These are phyloP conservation scores for Umbelopsis isabellina DNA, from an alignment of 192 early-diverging fungal species.

Conservation along the genomic window DNA sequence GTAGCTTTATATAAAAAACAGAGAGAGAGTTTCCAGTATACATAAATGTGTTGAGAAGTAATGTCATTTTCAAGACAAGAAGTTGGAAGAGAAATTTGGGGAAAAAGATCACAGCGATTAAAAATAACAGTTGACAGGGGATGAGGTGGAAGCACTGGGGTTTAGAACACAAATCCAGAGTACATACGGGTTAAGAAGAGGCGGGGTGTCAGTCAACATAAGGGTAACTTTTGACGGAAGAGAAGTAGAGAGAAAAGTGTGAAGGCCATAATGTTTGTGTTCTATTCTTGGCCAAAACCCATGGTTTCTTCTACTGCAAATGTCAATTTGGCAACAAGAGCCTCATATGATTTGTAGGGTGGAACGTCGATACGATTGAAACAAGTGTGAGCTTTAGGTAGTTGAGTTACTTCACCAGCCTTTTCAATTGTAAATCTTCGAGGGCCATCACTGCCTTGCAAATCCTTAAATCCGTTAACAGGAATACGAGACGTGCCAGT, in stretches of 20 bases:
- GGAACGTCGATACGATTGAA: constrained; percentile 98
- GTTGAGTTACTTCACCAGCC: constrained; percentile 77
- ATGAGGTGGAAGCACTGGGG: background rate
- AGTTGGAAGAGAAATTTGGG: background rate
- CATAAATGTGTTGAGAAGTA: constrained; percentile 5
- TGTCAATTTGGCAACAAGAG: constrained; percentile 58
- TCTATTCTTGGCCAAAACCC: constrained; percentile 87
- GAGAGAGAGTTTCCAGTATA: background rate
- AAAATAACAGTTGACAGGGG: constrained; percentile 2
- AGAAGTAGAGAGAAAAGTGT: background rate
- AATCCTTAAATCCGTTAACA: constrained; percentile 98
- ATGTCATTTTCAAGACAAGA: background rate
- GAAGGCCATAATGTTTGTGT: background rate
- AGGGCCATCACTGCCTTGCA: constrained; percentile 96
- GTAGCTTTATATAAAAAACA: constrained; percentile 7
- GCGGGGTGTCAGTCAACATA: background rate
- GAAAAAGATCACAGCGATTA: constrained; percentile 11
- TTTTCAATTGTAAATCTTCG: constrained; percentile 96
- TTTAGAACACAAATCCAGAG: background rate
- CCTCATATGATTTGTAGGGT: constrained; percentile 83
- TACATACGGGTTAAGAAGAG: background rate
- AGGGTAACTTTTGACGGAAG: background rate
- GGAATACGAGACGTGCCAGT: constrained; percentile 98
- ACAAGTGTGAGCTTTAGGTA: constrained; percentile 96
- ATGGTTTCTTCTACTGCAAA: constrained; percentile 96